These are phyloP conservation scores for Sphenostylis stenocarpa DNA, from an alignment of 306 rosid species.

Conservation along the genomic window DNA sequence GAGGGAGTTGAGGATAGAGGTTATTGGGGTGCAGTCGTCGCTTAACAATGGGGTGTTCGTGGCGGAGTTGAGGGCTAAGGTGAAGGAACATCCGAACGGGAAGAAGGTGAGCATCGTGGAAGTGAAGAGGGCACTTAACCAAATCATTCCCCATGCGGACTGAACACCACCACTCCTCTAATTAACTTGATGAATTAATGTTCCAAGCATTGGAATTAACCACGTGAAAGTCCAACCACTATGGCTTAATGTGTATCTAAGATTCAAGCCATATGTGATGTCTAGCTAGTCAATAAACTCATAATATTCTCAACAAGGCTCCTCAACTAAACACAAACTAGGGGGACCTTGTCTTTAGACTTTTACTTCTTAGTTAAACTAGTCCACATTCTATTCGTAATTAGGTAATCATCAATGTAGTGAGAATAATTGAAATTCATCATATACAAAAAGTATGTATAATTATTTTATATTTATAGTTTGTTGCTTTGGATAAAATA, in stretches of 20 bases:
- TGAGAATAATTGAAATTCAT: neutral
- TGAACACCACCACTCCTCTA: neutral
- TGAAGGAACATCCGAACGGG: slow-evolving; percentile 66
- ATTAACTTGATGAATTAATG: neutral
- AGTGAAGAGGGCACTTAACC: slow-evolving; percentile 86
- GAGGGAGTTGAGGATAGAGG: slow-evolving; percentile 71
- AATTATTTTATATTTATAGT: neutral
- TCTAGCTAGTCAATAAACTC: neutral
- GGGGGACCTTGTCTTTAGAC: slow-evolving; percentile 1
- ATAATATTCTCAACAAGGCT: neutral
- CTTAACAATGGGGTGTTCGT: slow-evolving; percentile 60
- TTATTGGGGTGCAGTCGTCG: slow-evolving; percentile 68
- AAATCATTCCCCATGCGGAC: slow-evolving; percentile 67
- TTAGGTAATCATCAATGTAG: neutral
- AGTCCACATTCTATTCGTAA: neutral
- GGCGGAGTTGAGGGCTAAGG: slow-evolving; percentile 83
- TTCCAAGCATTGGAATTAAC: neutral
- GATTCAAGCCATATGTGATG: neutral
- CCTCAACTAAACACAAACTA: neutral
- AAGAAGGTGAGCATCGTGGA: slow-evolving; percentile 84
- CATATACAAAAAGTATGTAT: neutral
- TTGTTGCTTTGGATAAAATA: neutral
- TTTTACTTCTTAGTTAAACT: slow-evolving; percentile 3
- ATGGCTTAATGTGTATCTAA: neutral
- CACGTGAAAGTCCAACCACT: neutral